Evolutionary conservation across 805 yeast species (phyloP).

Genomic region (Candida hispaniensis): DNA sequence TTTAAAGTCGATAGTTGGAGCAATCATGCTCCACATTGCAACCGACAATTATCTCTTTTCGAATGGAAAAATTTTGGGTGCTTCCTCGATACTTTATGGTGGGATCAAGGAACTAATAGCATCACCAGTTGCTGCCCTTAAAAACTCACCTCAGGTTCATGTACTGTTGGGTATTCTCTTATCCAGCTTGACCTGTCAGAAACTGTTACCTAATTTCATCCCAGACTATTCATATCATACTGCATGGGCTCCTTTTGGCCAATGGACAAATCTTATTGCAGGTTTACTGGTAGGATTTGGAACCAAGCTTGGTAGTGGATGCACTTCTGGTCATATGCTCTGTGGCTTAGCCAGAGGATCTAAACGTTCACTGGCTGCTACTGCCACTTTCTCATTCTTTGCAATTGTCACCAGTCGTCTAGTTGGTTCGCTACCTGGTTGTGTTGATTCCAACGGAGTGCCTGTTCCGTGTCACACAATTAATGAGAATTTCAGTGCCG

Average conservation of each 20-base stretch:
- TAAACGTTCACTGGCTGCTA: conserved; percentile 37
- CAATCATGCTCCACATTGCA: conserved; percentile 37
- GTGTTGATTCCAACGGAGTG: conserved; percentile 11
- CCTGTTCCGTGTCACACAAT: conserved; percentile 17
- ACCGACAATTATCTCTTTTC: conserved; percentile 35
- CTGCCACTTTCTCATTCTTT: conserved; percentile 30
- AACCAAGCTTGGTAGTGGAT: conserved; percentile 39
- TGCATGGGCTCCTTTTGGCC: conserved; percentile 15
- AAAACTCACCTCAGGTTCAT: conserved; percentile 20
- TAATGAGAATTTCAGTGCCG: conserved; percentile 9
- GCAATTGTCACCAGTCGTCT: conserved; percentile 28
- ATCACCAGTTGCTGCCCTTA: conserved; percentile 24
- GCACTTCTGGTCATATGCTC: conserved; percentile 48
- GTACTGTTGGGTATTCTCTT: conserved; percentile 31
- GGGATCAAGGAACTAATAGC: conserved; percentile 23
- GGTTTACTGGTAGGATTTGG: conserved; percentile 41
- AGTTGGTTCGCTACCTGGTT: conserved; percentile 19
- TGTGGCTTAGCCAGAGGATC: conserved; percentile 40
- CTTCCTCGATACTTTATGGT: conserved; percentile 34
- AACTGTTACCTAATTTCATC: conserved; percentile 26
- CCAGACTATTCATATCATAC: conserved; percentile 21
- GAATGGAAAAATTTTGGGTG: conserved; percentile 38
- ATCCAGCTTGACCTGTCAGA: conserved; percentile 24
- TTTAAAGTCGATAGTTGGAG: conserved; percentile 37
- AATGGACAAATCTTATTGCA: conserved; percentile 23